phyloP scores from a whole-genome alignment of 805 yeast species.

The Metschnikowia henanensis region DNA sequence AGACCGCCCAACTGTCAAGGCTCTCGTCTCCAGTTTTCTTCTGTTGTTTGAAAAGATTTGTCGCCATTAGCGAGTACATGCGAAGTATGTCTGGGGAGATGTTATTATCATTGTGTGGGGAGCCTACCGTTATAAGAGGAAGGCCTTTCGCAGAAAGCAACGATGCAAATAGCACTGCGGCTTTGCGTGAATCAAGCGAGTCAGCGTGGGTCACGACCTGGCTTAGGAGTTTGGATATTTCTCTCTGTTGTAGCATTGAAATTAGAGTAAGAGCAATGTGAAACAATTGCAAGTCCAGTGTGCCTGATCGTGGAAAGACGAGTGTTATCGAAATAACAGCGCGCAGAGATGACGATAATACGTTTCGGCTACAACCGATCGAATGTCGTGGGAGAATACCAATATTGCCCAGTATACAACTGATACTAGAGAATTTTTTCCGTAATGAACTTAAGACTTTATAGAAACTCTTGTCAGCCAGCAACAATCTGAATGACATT shows the following conservation, averaged over 20 bases:
- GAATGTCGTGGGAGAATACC: no score
- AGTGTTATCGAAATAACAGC: not conserved
- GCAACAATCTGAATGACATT: no score
- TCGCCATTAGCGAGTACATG: constrained; percentile 37
- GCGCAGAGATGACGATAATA: no score
- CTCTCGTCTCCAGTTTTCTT: constrained; percentile 13
- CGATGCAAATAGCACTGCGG: constrained; percentile 27
- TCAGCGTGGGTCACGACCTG: constrained; percentile 26
- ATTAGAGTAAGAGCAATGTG: not conserved
- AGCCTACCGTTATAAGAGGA: constrained; percentile 39
- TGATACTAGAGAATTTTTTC: no score
- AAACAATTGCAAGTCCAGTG: no score
- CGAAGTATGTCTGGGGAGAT: constrained; percentile 30
- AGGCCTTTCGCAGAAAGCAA: constrained; percentile 38
- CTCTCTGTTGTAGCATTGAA: constrained; percentile 40
- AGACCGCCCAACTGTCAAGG: constrained; percentile 27
- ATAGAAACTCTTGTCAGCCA: no score
- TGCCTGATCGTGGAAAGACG: not conserved
- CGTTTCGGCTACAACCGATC: no score
- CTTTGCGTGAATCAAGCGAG: not conserved
- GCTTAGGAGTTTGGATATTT: constrained; percentile 34
- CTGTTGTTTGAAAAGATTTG: constrained; percentile 25
- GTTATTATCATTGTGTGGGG: constrained; percentile 16
- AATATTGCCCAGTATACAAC: no score
- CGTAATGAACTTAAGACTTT: no score